Percentiles rank a stretch among this genome's conserved stretches.
These are phyloP conservation scores for Diaporthe sp. DNA, from an alignment of 2,329 filamentous ascomycete genomes.

Conservation along the genomic window DNA sequence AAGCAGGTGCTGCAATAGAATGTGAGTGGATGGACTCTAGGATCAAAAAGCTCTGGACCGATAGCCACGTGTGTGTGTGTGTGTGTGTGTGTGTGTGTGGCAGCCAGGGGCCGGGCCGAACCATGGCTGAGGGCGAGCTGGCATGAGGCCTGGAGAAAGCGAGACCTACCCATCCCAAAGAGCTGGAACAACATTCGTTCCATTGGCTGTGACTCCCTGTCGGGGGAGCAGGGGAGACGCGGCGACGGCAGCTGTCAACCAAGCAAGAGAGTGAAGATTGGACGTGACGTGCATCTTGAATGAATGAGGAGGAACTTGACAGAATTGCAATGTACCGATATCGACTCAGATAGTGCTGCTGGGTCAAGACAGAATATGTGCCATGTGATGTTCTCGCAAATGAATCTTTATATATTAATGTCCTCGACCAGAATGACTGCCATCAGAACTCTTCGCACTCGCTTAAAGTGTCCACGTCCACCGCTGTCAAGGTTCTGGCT, in stretches of 20 bases:
- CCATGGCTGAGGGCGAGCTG: background rate
- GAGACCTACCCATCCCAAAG: slow-evolving; percentile 35
- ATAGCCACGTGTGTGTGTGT: slow-evolving; percentile 8
- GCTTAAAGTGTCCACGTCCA: background rate
- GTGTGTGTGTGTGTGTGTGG: too few species aligned
- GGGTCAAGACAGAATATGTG: background rate
- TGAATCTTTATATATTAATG: background rate
- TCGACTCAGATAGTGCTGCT: background rate
- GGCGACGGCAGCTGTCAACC: slow-evolving; percentile 24
- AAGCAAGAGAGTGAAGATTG: slow-evolving; percentile 14
- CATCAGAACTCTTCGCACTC: background rate
- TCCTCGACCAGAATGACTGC: too few species aligned
- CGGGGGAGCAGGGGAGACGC: slow-evolving; percentile 17
- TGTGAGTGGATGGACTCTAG: background rate
- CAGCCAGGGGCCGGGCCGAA: background rate
- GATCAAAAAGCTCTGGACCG: background rate
- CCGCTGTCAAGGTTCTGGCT: background rate
- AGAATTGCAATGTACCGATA: background rate
- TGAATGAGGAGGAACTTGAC: background rate
- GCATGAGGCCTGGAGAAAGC: background rate
- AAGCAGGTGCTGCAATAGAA: slow-evolving; percentile 35
- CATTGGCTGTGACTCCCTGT: slow-evolving; percentile 32
- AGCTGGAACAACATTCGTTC: slow-evolving; percentile 34
- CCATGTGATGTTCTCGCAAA: background rate
- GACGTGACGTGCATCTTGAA: slow-evolving; percentile 32